phyloP scores from a whole-genome alignment of 768 basidiomycete species.

The Boletus coccyginus region DNA sequence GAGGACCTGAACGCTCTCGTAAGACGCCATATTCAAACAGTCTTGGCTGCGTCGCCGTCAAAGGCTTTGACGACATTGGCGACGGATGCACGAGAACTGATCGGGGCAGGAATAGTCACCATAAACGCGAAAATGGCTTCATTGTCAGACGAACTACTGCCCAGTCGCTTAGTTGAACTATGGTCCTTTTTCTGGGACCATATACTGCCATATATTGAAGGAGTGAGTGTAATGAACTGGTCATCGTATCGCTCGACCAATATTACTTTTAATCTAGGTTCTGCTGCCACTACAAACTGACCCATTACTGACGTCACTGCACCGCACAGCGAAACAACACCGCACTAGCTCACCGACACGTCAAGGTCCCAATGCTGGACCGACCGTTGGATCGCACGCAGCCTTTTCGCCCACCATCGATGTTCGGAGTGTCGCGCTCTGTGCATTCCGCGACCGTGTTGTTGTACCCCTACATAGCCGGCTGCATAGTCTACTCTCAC shows the following conservation, averaged over 20 bases:
- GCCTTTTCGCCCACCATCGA: constrained; percentile 60
- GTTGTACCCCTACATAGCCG: constrained; percentile 62
- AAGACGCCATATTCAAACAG: constrained; percentile 70
- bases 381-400: constrained; percentile 21
- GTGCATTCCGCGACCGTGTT: constrained; percentile 77
- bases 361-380: constrained; percentile 44
- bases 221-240: constrained; percentile 46
- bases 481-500: constrained; percentile 54
- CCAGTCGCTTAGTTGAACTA: constrained; percentile 76
- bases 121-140: constrained; percentile 79
- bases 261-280: constrained; percentile 40
- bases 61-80: constrained; percentile 74
- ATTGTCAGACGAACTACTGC: constrained; percentile 74
- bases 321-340: constrained; percentile 59
- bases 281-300: constrained; percentile 62
- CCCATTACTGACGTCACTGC: constrained; percentile 62
- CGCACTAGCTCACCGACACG: constrained; percentile 50
- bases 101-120: constrained; percentile 88
- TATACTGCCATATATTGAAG: constrained; percentile 83
- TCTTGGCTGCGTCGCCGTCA: constrained; percentile 70
- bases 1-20: constrained; percentile 88
- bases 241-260: neutral
- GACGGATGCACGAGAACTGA: constrained; percentile 76
- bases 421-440: constrained; percentile 75
- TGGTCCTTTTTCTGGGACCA: constrained; percentile 96